These are phyloP conservation scores for Xylariaceae sp. DNA, from an alignment of 2,329 filamentous ascomycete species.

Conservation along the genomic window DNA sequence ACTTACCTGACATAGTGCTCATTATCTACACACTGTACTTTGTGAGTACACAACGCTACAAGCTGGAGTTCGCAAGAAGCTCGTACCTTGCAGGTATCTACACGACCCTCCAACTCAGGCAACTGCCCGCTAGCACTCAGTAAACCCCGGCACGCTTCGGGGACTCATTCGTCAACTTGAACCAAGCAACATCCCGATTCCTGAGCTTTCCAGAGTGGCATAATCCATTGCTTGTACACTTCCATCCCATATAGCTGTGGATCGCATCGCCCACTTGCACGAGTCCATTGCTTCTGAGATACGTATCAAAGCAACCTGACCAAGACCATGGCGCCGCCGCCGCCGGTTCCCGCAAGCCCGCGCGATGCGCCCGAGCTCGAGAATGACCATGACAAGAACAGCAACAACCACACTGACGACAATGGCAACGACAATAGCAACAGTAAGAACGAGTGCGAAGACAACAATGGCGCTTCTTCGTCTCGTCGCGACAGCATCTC, in stretches of 20 bases:
- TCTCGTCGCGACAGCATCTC: conserved; percentile 55
- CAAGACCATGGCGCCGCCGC: conserved; percentile 35
- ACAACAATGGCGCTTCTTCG: conserved; percentile 18
- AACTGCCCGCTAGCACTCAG: too few relatives aligned
- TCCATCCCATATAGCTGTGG: neutral
- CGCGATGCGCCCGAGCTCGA: conserved; percentile 24
- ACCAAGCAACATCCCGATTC: neutral
- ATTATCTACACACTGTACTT: too few relatives aligned
- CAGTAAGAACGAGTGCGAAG: neutral
- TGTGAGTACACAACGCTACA: too few relatives aligned
- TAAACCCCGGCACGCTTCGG: too few relatives aligned
- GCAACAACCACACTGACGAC: neutral
- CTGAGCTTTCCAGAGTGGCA: neutral
- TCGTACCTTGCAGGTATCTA: conserved; percentile 16
- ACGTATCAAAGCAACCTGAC: neutral
- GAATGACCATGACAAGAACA: neutral
- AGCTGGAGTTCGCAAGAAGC: too few relatives aligned
- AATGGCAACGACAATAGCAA: neutral
- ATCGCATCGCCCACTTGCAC: neutral
- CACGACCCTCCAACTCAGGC: conserved; percentile 18
- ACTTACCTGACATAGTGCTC: too few relatives aligned
- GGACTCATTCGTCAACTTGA: neutral
- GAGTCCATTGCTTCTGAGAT: neutral
- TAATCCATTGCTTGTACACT: neutral
- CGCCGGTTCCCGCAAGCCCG: conserved; percentile 27